phyloP scores from a whole-genome alignment of 2,329 filamentous ascomycete species.

The Davidsoniella australis region DNA sequence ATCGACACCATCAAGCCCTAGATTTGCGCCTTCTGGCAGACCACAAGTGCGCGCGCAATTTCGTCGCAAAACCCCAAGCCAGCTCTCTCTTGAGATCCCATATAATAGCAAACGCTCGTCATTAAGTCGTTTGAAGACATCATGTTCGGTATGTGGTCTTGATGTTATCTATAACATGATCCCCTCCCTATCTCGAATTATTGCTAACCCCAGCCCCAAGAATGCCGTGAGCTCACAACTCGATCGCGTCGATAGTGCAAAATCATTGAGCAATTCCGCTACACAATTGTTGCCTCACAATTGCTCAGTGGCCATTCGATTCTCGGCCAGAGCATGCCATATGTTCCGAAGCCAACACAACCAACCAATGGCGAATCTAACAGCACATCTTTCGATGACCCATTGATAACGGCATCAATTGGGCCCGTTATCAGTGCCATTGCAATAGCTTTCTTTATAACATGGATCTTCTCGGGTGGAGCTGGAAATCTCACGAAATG shows the following conservation, averaged over 20 bases:
- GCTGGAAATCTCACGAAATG: constrained; percentile 33
- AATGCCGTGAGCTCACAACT: constrained; percentile 55
- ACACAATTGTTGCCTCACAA: constrained; percentile 82
- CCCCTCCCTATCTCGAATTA: neutral
- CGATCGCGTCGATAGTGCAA: constrained; percentile 60
- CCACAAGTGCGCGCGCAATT: constrained; percentile 37
- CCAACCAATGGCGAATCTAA: neutral
- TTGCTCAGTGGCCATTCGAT: constrained; percentile 57
- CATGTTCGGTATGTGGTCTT: constrained; percentile 31
- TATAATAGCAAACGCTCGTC: constrained; percentile 21
- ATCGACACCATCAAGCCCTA: constrained; percentile 31
- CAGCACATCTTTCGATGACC: constrained; percentile 20
- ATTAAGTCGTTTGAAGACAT: constrained; percentile 29
- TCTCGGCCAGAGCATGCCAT: constrained; percentile 17
- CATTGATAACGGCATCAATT: constrained; percentile 23
- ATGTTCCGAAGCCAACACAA: constrained; percentile 2
- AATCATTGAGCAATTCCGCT: constrained; percentile 81
- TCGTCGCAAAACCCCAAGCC: constrained; percentile 28
- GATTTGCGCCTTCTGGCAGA: constrained; percentile 39
- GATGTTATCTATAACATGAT: constrained; percentile 3
- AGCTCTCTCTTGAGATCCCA: constrained; percentile 25
- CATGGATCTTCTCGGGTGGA: constrained; percentile 46
- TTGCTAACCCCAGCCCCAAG: constrained; percentile 22
- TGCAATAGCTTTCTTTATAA: constrained; percentile 52
- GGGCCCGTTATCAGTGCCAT: constrained; percentile 47